phyloP scores from a whole-genome alignment of 192 early-diverging fungal genomes.

The Coemansia sp. region DNA sequence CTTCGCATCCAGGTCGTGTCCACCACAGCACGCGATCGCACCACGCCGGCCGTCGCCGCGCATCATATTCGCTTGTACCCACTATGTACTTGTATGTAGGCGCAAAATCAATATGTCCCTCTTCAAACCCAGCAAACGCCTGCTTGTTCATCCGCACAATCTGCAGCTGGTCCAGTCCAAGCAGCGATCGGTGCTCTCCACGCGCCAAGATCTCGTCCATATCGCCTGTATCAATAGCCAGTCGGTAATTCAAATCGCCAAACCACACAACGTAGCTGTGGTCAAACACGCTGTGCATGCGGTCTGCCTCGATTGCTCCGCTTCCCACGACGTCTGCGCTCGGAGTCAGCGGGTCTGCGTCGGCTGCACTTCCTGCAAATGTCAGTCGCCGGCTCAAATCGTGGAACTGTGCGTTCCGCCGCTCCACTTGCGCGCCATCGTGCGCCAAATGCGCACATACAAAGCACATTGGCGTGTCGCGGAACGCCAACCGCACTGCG shows the following conservation, averaged over 20 bases:
- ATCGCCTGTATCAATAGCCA: constrained; percentile 64
- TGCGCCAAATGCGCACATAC: constrained; percentile 93
- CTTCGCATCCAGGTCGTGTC: constrained; percentile 56
- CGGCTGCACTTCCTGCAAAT: constrained; percentile 54
- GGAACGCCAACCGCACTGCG: constrained; percentile 70
- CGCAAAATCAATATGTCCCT: constrained; percentile 71
- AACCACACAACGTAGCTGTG: constrained; percentile 81
- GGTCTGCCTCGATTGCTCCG: constrained; percentile 3
- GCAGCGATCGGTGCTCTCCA: constrained; percentile 61
- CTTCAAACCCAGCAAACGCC: constrained; percentile 85
- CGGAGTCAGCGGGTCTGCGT: constrained; percentile 32
- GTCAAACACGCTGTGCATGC: constrained; percentile 61
- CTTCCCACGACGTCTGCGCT: background rate
- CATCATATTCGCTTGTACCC: constrained; percentile 79
- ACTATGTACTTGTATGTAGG: constrained; percentile 95
- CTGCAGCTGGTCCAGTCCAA: constrained; percentile 81
- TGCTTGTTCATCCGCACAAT: constrained; percentile 63
- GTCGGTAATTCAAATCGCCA: constrained; percentile 94
- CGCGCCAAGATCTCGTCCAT: constrained; percentile 59
- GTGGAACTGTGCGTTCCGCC: constrained; percentile 86
- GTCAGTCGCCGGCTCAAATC: constrained; percentile 74
- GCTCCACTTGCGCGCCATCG: constrained; percentile 69
- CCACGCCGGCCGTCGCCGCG: constrained; percentile 85
- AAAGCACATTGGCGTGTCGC: constrained; percentile 81
- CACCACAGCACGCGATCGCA: constrained; percentile 93